Evolutionary conservation across 331 rosid species (phyloP).

Genomic region (Malus hybrid): DNA sequence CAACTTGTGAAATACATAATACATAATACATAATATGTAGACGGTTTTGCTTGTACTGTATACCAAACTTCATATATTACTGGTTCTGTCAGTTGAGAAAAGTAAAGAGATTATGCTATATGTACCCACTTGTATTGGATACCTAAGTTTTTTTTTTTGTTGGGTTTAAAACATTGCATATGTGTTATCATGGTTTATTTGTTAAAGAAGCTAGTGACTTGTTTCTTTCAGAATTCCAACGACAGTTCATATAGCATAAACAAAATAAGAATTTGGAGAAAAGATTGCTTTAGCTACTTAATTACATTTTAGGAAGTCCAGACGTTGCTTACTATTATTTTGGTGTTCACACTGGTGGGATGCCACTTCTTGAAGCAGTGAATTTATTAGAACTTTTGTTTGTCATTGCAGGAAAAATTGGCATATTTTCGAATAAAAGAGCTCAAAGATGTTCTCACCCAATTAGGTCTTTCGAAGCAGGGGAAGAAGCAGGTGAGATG

Average conservation of each 20-base stretch:
- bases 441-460: slow-evolving; percentile 90
- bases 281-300: neutral
- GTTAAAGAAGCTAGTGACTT: neutral
- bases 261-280: neutral
- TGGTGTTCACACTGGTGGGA: neutral
- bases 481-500: slow-evolving; percentile 95
- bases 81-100: neutral
- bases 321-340: neutral
- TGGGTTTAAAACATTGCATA: neutral
- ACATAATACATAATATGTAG: neutral
- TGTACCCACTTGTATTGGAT: neutral
- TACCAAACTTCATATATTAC: neutral
- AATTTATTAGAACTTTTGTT: neutral
- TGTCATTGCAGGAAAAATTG: slow-evolving; percentile 66
- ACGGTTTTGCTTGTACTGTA: neutral
- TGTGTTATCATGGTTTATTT: neutral
- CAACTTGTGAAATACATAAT: neutral
- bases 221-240: neutral
- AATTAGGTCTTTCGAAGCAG: slow-evolving; percentile 90
- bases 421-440: slow-evolving; percentile 84
- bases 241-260: neutral
- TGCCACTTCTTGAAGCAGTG: neutral
- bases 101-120: neutral
- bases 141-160: neutral
- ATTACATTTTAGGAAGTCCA: neutral